A percentile compares a stretch with the other conserved stretches of the same genome.
Evolutionary conservation across 2,329 filamentous ascomycete genomes (phyloP).

Genomic region (Aspergillus sp.): DNA sequence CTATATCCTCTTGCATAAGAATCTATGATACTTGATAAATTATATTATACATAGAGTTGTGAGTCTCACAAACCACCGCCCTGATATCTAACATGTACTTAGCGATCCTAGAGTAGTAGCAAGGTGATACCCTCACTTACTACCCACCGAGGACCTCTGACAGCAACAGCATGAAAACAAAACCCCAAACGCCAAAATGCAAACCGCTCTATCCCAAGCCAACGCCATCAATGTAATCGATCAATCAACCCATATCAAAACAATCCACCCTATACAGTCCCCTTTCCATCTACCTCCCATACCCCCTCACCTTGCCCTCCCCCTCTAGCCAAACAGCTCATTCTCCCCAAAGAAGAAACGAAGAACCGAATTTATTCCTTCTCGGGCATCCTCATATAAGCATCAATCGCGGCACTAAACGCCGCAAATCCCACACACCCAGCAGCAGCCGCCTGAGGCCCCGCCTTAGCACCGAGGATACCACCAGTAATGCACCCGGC

Average conservation of each 20-base stretch:
- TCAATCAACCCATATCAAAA: not conserved
- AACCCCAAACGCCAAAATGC: too few species aligned
- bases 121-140: too few species aligned
- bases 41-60: conserved; percentile 6
- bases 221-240: not conserved
- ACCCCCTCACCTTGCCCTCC: not conserved
- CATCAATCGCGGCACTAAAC: conserved; percentile 88
- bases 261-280: not conserved
- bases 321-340: too few species aligned
- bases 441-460: conserved; percentile 81
- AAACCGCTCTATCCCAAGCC: not conserved
- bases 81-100: not conserved
- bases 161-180: too few species aligned
- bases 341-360: not conserved
- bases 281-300: too few species aligned
- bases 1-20: too few species aligned
- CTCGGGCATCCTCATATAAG: conserved; percentile 76
- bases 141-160: too few species aligned
- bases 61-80: not conserved
- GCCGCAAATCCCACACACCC: conserved; percentile 93
- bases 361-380: conserved; percentile 27
- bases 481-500: conserved; percentile 91
- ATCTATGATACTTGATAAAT: too few species aligned
- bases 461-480: conserved; percentile 79
- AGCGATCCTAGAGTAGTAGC: too few species aligned